Evolutionary conservation across 176 grass and related monocot genomes (phyloP), one percentile per base, ranked within the genome.

Genomic region (Typha latifolia): DNA sequence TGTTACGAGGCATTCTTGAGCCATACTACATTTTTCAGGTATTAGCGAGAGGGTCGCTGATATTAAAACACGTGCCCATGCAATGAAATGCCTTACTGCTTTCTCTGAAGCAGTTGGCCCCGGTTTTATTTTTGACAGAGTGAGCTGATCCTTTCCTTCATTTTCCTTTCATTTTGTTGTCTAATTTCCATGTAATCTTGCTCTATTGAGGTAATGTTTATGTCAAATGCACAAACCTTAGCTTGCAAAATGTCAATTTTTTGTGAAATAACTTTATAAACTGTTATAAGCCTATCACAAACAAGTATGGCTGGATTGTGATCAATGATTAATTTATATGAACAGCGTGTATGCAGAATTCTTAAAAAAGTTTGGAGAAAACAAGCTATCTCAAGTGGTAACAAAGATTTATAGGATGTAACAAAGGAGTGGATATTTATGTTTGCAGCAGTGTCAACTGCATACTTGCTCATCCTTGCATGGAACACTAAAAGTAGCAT

Each of bases 41-140:
- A 74, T 87, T 76, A 93, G 94, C 68, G 94, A 99, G 87, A 93
- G 79, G 78, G 89, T 93, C 63, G 94, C 94, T 74, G 94, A 99
- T 84, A 99, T 99, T 49, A 99, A 99, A 87, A 99, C 89, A 57
- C 83, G 94, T 37, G 48, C 49, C 11, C 74, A 84, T 83, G 89
- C 94, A 77, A 93, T 90, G 86, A 99, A 99, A 75, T 99, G 94
- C 67, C 86, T 99, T 62, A 93, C 94, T 14, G 78, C 81, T 57
- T 93, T 99, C 67, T 87, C 89, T 62, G 94, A 99, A 76, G 83
- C 94, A 62, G 94, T 93, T 62, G 86, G 94, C 79, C 94, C 94
- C 1, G 94, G 94, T 64, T 99, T 99, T 77, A 81, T 93, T 64
- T 99, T 99, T 90, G 94, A 99, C 3, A 82, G 94, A 79, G 94